phyloP scores from a whole-genome alignment of 352 stramenopile species.

The Globisporangium lucens region DNA sequence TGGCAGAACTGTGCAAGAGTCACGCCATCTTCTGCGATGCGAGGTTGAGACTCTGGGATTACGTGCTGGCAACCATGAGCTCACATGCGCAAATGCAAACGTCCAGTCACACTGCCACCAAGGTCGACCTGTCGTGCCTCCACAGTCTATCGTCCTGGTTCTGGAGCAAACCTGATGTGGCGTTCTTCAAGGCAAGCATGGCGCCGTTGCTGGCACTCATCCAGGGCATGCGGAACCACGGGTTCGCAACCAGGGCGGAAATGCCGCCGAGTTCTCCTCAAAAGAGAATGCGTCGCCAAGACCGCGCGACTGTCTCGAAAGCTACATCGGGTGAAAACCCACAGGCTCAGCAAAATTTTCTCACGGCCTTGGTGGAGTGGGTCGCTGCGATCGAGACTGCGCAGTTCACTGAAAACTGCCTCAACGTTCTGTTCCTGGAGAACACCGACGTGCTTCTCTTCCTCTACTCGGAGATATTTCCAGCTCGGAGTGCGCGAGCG shows the following conservation, averaged over 20 bases:
- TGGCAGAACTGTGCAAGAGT: conserved; percentile 28
- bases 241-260: conserved; percentile 1
- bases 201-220: conserved; percentile 19
- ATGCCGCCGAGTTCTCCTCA: background rate
- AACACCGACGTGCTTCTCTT: conserved; percentile 27
- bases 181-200: conserved; percentile 23
- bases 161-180: conserved; percentile 25
- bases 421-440: conserved; percentile 33
- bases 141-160: conserved; percentile 31
- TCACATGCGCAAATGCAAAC: background rate
- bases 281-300: background rate
- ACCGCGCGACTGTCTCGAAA: background rate
- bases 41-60: conserved; percentile 13
- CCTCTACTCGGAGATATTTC: conserved; percentile 20
- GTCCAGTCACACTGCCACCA: background rate
- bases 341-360: conserved; percentile 22
- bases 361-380: conserved; percentile 29
- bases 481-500: conserved; percentile 11
- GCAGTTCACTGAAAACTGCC: conserved; percentile 28
- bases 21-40: conserved; percentile 22
- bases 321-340: background rate
- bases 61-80: conserved; percentile 22
- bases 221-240: conserved; percentile 19
- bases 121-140: conserved; percentile 21
- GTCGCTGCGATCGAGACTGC: conserved; percentile 27